Base-by-base conservation (phyloP, 1,284 basidiomycete genomes). In the Ceratobasidium papillatum region DNA sequence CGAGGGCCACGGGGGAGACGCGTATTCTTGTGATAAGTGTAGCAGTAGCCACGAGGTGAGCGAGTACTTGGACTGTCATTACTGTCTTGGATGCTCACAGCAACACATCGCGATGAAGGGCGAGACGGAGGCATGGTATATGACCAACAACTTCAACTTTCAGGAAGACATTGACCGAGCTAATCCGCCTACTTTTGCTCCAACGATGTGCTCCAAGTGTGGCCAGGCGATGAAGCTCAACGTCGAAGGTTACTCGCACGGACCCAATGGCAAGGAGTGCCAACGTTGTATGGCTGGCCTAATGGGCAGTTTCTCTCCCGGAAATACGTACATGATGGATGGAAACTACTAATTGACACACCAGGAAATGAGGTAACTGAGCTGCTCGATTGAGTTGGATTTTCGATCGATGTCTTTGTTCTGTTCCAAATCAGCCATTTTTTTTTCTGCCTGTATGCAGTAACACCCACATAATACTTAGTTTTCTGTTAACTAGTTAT, bases 61-160 rank as follows among this genome's bases (percentile, higher is more conserved):
- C 19, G 8, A 3, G 19, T 47, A 11, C 32, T 36, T 34, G 7
- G 9, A 9, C 14, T 36, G 3, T 34, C 17, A 32, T 17, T n/a
- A n/a, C n/a, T 49, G 47, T 17, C 54, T 5, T 58, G 27, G n/a
- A 32, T 36, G 14, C 54, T 30, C 27, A 52, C 27, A 5, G 25
- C 17, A 7, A 34, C 25, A 17, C 54, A 27, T 34, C 36, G 9
- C 32, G 12, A 11, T 58, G 19, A 36, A 58, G 54, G 54, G 32
- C 32, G 54, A 58, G 19, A 58, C 19, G 7, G 17, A 11, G 32
- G 19, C 54, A 36, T 58, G 54, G 54, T 58, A 58, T 17, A 34
- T 58, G 32, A 58, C 54, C 32, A 58, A 36, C 25, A 34, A 58
- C 32, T 58, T 34, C 54, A 58, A 58, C 54, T 58, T 58, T n/a